Base-by-base conservation (phyloP, 2,329 filamentous ascomycete genomes). In the Colletotrichum zoysiae region DNA sequence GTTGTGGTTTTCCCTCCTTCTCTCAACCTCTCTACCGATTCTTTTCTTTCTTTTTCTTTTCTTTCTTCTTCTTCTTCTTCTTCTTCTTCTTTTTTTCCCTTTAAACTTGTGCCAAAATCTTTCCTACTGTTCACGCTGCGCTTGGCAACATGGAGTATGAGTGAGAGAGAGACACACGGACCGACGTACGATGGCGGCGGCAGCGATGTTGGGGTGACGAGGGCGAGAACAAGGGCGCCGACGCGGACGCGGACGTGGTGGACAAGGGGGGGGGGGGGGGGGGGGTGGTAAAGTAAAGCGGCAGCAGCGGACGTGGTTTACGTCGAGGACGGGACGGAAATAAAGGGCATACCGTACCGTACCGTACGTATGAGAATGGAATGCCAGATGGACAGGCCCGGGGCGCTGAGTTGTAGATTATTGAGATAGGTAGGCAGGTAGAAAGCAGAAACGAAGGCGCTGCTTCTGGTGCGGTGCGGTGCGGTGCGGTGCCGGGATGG, bases 131-230 rank as follows among this genome's bases (percentile, higher is more conserved):
- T 71, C 68, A 71, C 51, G 35, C 42, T 33, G 40, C 51, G 33
- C 51, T 23, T 60, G 65, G 58, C 44, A 26, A 30, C 64, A 68
- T 71, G 51, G 46, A 38, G 57, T 57, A n/a, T 35, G 60, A 40
- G 30, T 30, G 30, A 30, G 30, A 30, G 26, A 30, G 60, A 50
- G 44, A 51, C 55, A 23, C 44, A 67, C 42, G 63, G 65, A 51
- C 44, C n/a, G 60, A 53, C 35, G 46, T 48, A 40, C 5, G 60
- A 63, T 42, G 48, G 46, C 48, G 48, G 46, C 48, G 42, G 42
- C 44, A 48, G 46, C 38, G 33, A 48, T 23, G n/a, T 48, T n/a
- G 44, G 20, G 20, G 44, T n/a, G 14, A 48, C n/a, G 46, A 48
- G 46, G 46, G 48, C 35, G 33, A 16, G 20, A 7, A 48, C 11